These are phyloP conservation scores for Botrytis fabae DNA, from an alignment of 2,329 filamentous ascomycete genomes.

Conservation along the genomic window DNA sequence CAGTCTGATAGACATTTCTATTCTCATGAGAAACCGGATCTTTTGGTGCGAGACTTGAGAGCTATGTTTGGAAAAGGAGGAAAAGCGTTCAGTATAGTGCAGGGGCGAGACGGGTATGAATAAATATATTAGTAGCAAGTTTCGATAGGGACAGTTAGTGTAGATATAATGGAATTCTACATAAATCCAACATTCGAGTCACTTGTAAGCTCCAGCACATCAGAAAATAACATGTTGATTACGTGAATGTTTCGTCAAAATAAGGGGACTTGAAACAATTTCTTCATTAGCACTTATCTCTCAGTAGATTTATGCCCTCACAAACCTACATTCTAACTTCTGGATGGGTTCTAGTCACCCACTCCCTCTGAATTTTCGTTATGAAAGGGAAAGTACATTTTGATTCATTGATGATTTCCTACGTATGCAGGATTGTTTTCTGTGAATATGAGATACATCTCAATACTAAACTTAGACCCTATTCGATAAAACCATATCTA, in stretches of 20 bases:
- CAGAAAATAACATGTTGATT: not conserved
- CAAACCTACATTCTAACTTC: not conserved
- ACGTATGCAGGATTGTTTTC: not conserved
- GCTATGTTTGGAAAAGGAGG: not conserved
- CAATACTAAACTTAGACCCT: not conserved
- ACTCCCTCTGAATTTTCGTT: not conserved
- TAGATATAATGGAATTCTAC: not conserved
- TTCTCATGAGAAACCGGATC: not conserved
- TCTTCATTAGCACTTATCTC: not conserved
- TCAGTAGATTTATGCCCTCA: not conserved
- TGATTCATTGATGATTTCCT: not conserved
- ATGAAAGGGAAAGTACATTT: not conserved
- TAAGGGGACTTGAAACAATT: not conserved
- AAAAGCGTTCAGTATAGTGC: not conserved
- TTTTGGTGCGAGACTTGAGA: not conserved
- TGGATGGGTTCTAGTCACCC: not conserved
- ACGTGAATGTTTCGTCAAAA: not conserved
- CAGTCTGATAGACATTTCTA: not conserved
- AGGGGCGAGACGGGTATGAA: not conserved
- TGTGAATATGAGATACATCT: not conserved
- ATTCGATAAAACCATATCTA: not conserved
- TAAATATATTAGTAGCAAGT: rapidly evolving
- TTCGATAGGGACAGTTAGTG: rapidly evolving
- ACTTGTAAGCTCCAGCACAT: not conserved
- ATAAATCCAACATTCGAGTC: rapidly evolving